Conservation (phyloP, 805 yeast genomes). For the Schwanniomyces polymorphus region DNA sequence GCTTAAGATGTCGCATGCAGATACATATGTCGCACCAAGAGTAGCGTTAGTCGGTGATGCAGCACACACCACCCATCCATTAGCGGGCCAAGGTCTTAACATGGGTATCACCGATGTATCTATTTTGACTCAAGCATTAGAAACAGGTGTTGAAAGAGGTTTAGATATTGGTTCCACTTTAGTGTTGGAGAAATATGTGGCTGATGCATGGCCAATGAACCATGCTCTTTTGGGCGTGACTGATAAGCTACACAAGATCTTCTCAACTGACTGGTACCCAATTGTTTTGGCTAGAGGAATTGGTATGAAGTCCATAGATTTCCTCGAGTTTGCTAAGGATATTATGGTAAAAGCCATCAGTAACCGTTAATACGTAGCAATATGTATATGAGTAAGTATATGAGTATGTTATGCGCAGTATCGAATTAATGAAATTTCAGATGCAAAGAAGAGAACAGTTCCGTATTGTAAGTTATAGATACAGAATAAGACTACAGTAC, state of each 20-base stretch:
- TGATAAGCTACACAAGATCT: slow-evolving; percentile 88
- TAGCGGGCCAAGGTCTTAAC: slow-evolving; percentile 97
- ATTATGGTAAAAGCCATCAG: slow-evolving; percentile 55
- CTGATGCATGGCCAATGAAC: slow-evolving; percentile 77
- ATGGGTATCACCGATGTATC: slow-evolving; percentile 96
- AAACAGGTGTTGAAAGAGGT: slow-evolving; percentile 71
- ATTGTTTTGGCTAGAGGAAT: slow-evolving; percentile 71
- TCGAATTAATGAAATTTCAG: background rate
- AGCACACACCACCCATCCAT: slow-evolving; percentile 95
- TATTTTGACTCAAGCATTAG: slow-evolving; percentile 65
- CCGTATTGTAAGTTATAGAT: too few species aligned
- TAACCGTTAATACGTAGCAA: slow-evolving; percentile 15
- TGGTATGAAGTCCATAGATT: slow-evolving; percentile 73
- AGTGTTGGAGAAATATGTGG: slow-evolving; percentile 84
- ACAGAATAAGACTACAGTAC: background rate
- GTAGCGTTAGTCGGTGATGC: slow-evolving; percentile 97
- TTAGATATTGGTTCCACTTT: slow-evolving; percentile 82
- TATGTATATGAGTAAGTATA: background rate
- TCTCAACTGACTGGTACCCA: slow-evolving; percentile 71
- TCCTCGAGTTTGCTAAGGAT: slow-evolving; percentile 64
- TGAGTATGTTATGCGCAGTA: background rate
- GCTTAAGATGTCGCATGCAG: slow-evolving; percentile 84
- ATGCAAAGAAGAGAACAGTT: too few species aligned
- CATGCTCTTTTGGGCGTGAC: slow-evolving; percentile 83
- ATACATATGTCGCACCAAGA: slow-evolving; percentile 78